Percentiles rank a stretch among this genome's conserved stretches.
Evolutionary conservation across 495 filamentous ascomycete genomes (phyloP).

Genomic region (Aspergillus haitiensis): DNA sequence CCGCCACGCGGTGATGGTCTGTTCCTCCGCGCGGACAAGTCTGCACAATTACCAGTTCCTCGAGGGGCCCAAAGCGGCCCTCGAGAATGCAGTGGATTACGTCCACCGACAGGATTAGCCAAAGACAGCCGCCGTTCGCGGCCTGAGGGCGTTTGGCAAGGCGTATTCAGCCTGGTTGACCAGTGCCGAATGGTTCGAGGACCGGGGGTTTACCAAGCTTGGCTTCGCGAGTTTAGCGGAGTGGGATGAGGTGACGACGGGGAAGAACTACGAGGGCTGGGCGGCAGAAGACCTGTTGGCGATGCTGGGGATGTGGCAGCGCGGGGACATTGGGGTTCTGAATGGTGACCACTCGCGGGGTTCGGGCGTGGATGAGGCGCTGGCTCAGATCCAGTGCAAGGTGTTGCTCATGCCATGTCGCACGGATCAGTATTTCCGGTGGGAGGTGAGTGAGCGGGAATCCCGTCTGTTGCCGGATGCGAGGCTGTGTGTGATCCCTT

Average conservation of each 20-base stretch:
- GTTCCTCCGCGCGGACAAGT: constrained; percentile 61
- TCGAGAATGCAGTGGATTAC: constrained; percentile 40
- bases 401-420: constrained; percentile 58
- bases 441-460: constrained; percentile 59
- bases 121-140: constrained; percentile 36
- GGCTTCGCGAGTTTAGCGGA: constrained; percentile 57
- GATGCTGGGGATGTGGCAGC: constrained; percentile 67
- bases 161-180: constrained; percentile 70
- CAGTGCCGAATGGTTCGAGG: constrained; percentile 63
- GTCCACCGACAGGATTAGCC: constrained; percentile 45
- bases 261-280: constrained; percentile 33
- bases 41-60: constrained; percentile 68
- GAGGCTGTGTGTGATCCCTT: constrained; percentile 51
- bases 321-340: constrained; percentile 58
- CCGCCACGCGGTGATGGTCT: constrained; percentile 59
- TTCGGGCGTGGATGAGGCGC: constrained; percentile 50
- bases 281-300: constrained; percentile 61
- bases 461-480: constrained; percentile 48
- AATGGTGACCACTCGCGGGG: no score
- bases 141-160: constrained; percentile 62
- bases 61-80: constrained; percentile 62
- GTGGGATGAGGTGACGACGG: constrained; percentile 62
- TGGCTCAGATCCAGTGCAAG: constrained; percentile 56
- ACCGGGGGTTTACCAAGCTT: constrained; percentile 53
- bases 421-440: constrained; percentile 66